phyloP scores from a whole-genome alignment of 148 eudicot genomes.

The Heliosperma pusillum region DNA sequence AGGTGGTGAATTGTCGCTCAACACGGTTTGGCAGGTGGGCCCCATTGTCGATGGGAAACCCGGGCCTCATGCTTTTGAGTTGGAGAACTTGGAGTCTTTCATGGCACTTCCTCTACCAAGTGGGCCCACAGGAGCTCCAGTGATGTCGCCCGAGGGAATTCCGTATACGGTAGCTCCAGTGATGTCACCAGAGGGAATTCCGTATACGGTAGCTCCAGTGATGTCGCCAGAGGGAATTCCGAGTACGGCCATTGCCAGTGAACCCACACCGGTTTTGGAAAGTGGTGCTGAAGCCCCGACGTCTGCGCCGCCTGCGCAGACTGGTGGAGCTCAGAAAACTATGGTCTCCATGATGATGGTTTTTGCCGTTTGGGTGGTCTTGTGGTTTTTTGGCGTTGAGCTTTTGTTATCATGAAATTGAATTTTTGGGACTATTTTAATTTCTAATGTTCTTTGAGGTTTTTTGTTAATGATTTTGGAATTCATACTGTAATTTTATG shows the following conservation, averaged over 20 bases:
- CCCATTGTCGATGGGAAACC: conserved; percentile 17
- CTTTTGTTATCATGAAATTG: background rate
- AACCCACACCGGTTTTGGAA: background rate
- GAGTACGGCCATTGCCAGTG: background rate
- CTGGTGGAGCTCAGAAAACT: conserved; percentile 9
- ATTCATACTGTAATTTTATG: no score
- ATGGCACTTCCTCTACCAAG: conserved; percentile 5
- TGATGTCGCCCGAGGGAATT: background rate
- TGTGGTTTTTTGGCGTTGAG: background rate
- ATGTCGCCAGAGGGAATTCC: background rate
- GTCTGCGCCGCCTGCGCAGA: background rate
- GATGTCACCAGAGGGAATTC: background rate
- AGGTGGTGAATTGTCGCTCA: conserved; percentile 10
- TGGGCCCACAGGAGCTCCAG: background rate
- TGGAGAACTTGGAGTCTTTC: conserved; percentile 17
- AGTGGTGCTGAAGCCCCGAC: background rate
- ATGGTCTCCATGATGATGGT: conserved; percentile 8
- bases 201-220: no score
- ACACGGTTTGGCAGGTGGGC: conserved; percentile 45
- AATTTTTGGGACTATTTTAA: background rate
- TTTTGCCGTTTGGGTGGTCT: conserved; percentile 15
- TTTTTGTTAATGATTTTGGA: background rate
- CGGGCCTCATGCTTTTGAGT: conserved; percentile 20
- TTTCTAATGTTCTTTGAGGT: background rate
- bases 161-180: background rate